A percentile compares a stretch with the other conserved stretches of the same genome.
phyloP scores from a whole-genome alignment of 495 filamentous ascomycete species.

The Corynascus novoguineensis region DNA sequence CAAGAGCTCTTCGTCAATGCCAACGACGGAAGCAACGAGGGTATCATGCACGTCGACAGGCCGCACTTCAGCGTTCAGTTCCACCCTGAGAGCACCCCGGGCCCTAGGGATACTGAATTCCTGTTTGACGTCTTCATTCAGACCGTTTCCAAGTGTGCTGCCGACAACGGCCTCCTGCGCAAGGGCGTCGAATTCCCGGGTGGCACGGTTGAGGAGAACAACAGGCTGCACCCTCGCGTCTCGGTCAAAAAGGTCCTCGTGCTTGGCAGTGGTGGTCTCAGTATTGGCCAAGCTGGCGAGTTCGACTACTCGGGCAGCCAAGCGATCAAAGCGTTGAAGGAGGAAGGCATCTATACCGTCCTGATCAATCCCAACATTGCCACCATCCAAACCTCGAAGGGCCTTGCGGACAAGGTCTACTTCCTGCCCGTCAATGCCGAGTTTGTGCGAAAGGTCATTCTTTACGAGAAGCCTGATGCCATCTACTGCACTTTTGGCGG shows the following conservation, averaged over 20 bases:
- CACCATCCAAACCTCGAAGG: slow-evolving; percentile 97
- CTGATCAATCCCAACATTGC: slow-evolving; percentile 99
- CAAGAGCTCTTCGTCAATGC: slow-evolving; percentile 93
- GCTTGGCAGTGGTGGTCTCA: slow-evolving; percentile 87
- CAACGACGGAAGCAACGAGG: slow-evolving; percentile 96
- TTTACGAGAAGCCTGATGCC: slow-evolving; percentile 85
- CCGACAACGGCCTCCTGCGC: slow-evolving; percentile 55
- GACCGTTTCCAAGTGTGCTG: slow-evolving; percentile 61
- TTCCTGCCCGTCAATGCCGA: slow-evolving; percentile 96
- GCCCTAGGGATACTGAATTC: slow-evolving; percentile 92
- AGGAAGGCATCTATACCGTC: slow-evolving; percentile 88
- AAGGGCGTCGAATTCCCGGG: slow-evolving; percentile 80
- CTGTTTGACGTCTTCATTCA: slow-evolving; percentile 95
- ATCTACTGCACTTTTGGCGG: slow-evolving; percentile 96
- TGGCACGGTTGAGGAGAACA: slow-evolving; percentile 70
- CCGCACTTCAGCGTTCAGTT: slow-evolving; percentile 99
- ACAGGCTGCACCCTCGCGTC: slow-evolving; percentile 66
- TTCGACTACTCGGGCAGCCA: slow-evolving; percentile 97
- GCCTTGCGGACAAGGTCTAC: slow-evolving; percentile 95
- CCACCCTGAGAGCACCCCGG: slow-evolving; percentile 93
- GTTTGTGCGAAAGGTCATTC: slow-evolving; percentile 94
- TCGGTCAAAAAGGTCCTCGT: slow-evolving; percentile 90
- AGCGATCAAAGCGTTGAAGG: slow-evolving; percentile 94
- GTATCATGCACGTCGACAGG: slow-evolving; percentile 76
- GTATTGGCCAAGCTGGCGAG: slow-evolving; percentile 95